These are phyloP conservation scores for Priceomyces fermenticarens DNA, from an alignment of 805 yeast species.

Conservation along the genomic window DNA sequence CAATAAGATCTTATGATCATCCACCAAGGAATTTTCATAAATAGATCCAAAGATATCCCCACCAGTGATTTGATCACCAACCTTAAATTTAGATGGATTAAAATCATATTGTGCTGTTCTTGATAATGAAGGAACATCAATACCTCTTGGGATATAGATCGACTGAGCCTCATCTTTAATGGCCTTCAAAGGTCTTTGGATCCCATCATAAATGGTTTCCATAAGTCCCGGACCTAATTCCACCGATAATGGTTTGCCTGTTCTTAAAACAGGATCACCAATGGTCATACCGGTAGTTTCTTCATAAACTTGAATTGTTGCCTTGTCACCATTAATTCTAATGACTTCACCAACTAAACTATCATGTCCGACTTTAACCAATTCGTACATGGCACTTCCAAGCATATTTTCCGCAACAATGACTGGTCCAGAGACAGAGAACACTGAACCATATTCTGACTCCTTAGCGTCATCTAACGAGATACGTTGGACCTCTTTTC, in stretches of 20 bases:
- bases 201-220: slow-evolving; percentile 99
- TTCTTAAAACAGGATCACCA: slow-evolving; percentile 97
- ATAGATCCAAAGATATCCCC: slow-evolving; percentile 96
- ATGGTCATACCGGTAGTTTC: slow-evolving; percentile 99
- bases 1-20: slow-evolving; percentile 88
- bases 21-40: slow-evolving; percentile 87
- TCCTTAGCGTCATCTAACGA: slow-evolving; percentile 71
- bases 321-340: slow-evolving; percentile 94
- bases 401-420: slow-evolving; percentile 97
- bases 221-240: slow-evolving; percentile 99
- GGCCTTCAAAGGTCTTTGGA: slow-evolving; percentile 96
- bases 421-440: slow-evolving; percentile 97
- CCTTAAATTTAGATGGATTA: slow-evolving; percentile 72
- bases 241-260: slow-evolving; percentile 98
- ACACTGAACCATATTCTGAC: slow-evolving; percentile 81
- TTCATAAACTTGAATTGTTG: slow-evolving; percentile 98
- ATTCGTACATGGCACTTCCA: slow-evolving; percentile 99
- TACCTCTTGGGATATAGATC: slow-evolving; percentile 98
- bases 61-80: slow-evolving; percentile 97
- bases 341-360: slow-evolving; percentile 97
- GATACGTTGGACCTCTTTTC: slow-evolving; percentile 85
- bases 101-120: slow-evolving; percentile 83
- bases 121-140: slow-evolving; percentile 91
- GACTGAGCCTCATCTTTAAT: slow-evolving; percentile 85
- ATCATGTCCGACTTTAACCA: slow-evolving; percentile 97